These are phyloP conservation scores for Wallacemonas sp. DNA, from an alignment of 208 protist species.

Conservation along the genomic window DNA sequence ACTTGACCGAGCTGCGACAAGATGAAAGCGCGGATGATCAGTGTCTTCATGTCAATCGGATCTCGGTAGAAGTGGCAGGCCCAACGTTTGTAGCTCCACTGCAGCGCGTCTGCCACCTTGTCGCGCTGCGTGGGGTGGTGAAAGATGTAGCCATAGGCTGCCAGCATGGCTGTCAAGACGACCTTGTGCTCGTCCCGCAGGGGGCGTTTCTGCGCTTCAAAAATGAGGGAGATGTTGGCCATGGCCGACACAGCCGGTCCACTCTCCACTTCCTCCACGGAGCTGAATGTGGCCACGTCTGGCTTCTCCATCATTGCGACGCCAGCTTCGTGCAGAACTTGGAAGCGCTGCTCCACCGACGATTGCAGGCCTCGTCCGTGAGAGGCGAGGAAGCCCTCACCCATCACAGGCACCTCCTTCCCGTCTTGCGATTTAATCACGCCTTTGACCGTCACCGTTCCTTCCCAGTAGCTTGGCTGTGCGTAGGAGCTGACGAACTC, in stretches of 20 bases:
- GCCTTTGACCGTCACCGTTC: conserved; percentile 40
- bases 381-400: conserved; percentile 48
- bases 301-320: conserved; percentile 22
- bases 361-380: conserved; percentile 28
- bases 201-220: conserved; percentile 31
- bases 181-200: conserved; percentile 42
- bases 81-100: conserved; percentile 65
- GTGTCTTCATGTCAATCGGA: conserved; percentile 38
- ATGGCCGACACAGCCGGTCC: conserved; percentile 40
- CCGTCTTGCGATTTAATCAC: conserved; percentile 33
- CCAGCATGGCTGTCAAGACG: conserved; percentile 41
- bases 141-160: conserved; percentile 56
- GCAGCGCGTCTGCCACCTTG: conserved; percentile 38
- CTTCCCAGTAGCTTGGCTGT: conserved; percentile 57
- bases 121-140: conserved; percentile 33
- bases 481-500: conserved; percentile 49
- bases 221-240: conserved; percentile 20
- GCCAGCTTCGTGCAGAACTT: conserved; percentile 32
- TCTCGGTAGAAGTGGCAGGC: conserved; percentile 36
- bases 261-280: conserved; percentile 40
- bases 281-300: conserved; percentile 21
- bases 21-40: conserved; percentile 54
- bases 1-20: conserved; percentile 50
- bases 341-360: conserved; percentile 19
- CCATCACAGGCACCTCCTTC: conserved; percentile 22